A percentile compares a stretch with the other conserved stretches of the same genome.
Evolutionary conservation across 2,329 filamentous ascomycete species (phyloP).

Genomic region (Colletotrichum simmondsii): DNA sequence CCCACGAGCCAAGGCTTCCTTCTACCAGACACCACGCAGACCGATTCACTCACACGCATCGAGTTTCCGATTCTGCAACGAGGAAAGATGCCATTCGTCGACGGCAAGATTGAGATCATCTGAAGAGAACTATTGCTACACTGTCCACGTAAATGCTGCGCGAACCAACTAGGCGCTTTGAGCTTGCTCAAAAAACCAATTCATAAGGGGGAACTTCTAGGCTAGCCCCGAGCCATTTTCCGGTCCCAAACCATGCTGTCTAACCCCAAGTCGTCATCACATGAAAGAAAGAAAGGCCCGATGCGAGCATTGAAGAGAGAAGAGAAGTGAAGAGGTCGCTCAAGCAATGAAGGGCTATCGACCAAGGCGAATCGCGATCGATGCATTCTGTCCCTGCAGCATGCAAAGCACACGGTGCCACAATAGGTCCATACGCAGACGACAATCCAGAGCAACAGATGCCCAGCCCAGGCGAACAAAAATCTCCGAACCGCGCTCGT

Average conservation of each 20-base stretch:
- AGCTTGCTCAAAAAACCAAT: constrained; percentile 1
- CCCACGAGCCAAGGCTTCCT: background rate
- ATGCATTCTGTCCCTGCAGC: background rate
- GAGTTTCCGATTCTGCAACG: background rate
- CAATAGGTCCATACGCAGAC: background rate
- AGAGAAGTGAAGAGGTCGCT: background rate
- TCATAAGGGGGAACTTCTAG: background rate
- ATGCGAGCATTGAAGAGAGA: constrained; percentile 14
- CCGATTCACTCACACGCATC: background rate
- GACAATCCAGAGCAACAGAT: background rate
- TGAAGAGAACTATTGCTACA: constrained; percentile 23
- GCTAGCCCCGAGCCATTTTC: background rate
- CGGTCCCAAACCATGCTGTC: background rate
- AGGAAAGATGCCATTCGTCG: background rate
- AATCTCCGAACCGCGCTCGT: background rate
- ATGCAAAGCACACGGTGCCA: background rate
- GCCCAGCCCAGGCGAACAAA: background rate
- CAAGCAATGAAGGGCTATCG: background rate
- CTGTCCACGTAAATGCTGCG: background rate
- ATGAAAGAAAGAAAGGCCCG: background rate
- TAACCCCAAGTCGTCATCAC: background rate
- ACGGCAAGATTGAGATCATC: constrained; percentile 11
- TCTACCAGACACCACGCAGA: background rate
- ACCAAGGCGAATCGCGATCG: background rate
- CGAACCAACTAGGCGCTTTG: background rate